Evolutionary conservation across 164 flowering plant species (phyloP).

Genomic region (Sedum album): DNA sequence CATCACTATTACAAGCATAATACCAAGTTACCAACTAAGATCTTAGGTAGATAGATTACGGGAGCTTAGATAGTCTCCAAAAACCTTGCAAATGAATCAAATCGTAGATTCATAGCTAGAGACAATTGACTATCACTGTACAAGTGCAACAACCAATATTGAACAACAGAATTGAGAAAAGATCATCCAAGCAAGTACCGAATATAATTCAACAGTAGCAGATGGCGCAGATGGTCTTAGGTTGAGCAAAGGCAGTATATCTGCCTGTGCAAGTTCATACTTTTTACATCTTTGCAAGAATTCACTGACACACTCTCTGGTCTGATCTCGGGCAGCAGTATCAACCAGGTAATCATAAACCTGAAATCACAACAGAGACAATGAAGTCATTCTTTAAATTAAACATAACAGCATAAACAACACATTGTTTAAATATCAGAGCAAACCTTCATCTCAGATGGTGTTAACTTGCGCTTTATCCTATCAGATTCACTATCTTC

Average conservation of each 20-base stretch:
- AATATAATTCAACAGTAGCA: conserved; percentile 24
- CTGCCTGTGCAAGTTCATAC: conserved; percentile 56
- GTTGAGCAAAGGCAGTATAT: conserved; percentile 56
- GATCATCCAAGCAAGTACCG: no score
- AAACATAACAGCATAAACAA: neutral
- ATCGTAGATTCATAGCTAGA: neutral
- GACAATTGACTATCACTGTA: neutral
- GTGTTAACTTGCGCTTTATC: neutral
- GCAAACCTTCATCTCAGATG: conserved; percentile 60
- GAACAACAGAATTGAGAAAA: neutral
- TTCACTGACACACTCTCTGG: conserved; percentile 39
- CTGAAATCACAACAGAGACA: conserved; percentile 19
- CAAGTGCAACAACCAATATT: neutral
- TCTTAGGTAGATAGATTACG: no score
- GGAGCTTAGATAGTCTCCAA: no score
- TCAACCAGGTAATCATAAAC: conserved; percentile 66
- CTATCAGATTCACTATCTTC: conserved; percentile 22
- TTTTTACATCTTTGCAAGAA: conserved; percentile 37
- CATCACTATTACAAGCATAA: no score
- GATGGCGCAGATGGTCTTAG: conserved; percentile 50
- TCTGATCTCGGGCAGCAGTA: conserved; percentile 53
- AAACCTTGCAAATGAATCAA: no score
- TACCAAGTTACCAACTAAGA: no score
- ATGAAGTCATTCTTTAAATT: neutral
- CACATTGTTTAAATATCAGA: neutral